Percentiles rank a stretch among this genome's conserved stretches.
Conservation (phyloP, 2,329 filamentous ascomycete genomes). For the Sporothrix curviconia region DNA sequence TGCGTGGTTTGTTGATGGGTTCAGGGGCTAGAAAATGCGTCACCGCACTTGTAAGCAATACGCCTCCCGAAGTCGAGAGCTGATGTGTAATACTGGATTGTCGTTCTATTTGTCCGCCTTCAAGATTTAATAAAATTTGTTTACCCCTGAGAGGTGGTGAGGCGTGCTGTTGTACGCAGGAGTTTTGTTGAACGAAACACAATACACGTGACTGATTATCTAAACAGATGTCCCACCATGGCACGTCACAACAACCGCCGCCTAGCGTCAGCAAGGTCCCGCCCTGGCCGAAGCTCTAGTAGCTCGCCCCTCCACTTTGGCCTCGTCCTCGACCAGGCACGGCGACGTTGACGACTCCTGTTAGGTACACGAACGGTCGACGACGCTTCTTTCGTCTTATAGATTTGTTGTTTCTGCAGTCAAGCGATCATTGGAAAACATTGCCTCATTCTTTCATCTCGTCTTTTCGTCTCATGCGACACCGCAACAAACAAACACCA, state of each 20-base stretch:
- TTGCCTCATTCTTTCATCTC: not conserved
- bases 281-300: constrained; percentile 2
- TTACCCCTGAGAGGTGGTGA: too few species aligned
- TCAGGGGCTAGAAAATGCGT: too few species aligned
- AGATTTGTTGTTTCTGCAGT: too few species aligned
- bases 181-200: not conserved
- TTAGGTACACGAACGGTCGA: not conserved
- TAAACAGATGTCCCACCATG: not conserved
- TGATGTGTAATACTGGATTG: too few species aligned
- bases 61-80: too few species aligned
- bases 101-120: too few species aligned
- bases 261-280: constrained; percentile 7
- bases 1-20: too few species aligned
- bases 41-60: too few species aligned
- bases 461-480: not conserved
- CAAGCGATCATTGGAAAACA: not conserved
- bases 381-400: too few species aligned
- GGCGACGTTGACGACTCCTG: constrained; percentile 9
- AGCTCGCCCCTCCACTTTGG: not conserved
- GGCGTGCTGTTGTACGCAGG: not conserved
- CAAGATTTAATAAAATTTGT: too few species aligned
- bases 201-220: constrained; percentile 6
- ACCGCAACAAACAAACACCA: not conserved
- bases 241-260: constrained; percentile 13
- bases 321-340: constrained; percentile 7